phyloP scores from a whole-genome alignment of 768 basidiomycete genomes.

The Rhodotorula toruloides region DNA sequence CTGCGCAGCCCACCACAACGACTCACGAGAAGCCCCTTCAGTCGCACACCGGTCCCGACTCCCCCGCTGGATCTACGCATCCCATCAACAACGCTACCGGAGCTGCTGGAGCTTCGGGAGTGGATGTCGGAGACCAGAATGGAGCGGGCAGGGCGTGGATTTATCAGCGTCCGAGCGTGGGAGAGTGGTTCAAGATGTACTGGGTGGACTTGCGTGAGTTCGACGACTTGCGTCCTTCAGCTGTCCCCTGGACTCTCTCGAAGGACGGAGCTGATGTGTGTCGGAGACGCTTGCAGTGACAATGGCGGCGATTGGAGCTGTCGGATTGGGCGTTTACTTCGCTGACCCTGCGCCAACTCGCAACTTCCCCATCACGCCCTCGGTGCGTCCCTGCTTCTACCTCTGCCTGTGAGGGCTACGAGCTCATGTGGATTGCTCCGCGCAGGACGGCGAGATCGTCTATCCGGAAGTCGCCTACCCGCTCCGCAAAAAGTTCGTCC shows the following conservation, averaged over 20 bases:
- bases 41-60: not conserved
- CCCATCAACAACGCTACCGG: not conserved
- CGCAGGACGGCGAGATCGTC: conserved; percentile 52
- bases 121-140: not conserved
- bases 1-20: not conserved
- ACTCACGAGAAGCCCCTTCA: not conserved
- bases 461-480: conserved; percentile 58
- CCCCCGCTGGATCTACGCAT: not conserved
- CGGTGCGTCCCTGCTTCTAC: not conserved
- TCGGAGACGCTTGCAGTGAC: conserved; percentile 46
- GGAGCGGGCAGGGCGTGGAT: conserved; percentile 11
- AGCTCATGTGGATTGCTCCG: conserved; percentile 45
- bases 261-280: not conserved
- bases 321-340: conserved; percentile 56
- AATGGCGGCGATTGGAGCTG: conserved; percentile 57
- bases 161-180: conserved; percentile 45
- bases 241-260: not conserved
- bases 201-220: conserved; percentile 50
- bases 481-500: conserved; percentile 52
- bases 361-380: conserved; percentile 43
- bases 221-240: not conserved
- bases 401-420: not conserved
- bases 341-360: conserved; percentile 48
- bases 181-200: conserved; percentile 53
- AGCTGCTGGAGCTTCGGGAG: not conserved